Evolutionary conservation across 257 asterid species (phyloP), one percentile per base, ranked within the genome.

Genomic region (Primulina tabacum): DNA sequence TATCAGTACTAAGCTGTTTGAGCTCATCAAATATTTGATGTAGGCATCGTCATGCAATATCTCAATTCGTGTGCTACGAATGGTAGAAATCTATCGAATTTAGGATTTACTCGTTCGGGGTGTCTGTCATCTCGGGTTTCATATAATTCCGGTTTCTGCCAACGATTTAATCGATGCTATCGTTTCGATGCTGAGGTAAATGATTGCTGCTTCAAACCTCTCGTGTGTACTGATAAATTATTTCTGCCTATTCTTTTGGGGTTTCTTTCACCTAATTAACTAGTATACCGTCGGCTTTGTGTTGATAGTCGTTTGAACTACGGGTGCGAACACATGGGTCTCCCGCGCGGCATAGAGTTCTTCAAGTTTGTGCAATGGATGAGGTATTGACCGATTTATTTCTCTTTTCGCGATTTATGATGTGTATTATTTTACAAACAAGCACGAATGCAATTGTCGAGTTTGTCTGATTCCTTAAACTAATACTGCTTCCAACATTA

Each of bases 281-380:
- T 37, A 33, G 57, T 62, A 60, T 6, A 56, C 21, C 53, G 12
- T 60, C 47, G 32, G 56, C 62, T 75, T 59, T 72, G 67, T 65
- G 16, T 76, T 50, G 52, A 34, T 65, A 84, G 90, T 76, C 86
- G 50, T 65, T 74, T 70, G 77, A 71, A 65, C 79, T 78, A 76
- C 79, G 80, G 76, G 70, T 62, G 58, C 72, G 76, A 68, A 71
- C 72, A 10, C 68, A 71, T 79, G 88, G 83, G 30, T 63, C 64
- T 72, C 77, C 78, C 71, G 74, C 64, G 74, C 76, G 78, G 74
- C 81, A 66, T 50, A 62, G 74, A 73, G 71, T 33, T 64, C 69
- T 79, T 71, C 84, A 76, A 50, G 74, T 84, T 75, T 66, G 74
- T 63, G 86, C 87, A 20, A 75, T 82, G 92, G 96, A 80, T 77